phyloP scores from a whole-genome alignment of 495 filamentous ascomycete genomes.

The Xylaria acuta region DNA sequence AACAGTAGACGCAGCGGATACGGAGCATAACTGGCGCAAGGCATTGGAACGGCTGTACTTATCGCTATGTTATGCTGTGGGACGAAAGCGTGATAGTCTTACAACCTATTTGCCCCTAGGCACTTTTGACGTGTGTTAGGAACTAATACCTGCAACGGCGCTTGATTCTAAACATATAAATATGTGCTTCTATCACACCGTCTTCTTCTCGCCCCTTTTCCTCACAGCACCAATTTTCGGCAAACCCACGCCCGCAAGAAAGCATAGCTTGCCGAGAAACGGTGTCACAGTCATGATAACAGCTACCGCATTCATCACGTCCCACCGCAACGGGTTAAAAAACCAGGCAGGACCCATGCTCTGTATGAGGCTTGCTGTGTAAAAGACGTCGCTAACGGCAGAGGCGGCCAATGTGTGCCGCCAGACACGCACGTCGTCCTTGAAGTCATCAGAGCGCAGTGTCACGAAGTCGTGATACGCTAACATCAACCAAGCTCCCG shows the following conservation, averaged over 20 bases:
- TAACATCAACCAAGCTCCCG: conserved; percentile 46
- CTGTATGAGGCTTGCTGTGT: conserved; percentile 22
- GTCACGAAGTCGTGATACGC: conserved; percentile 58
- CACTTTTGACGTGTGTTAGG: not conserved
- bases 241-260: conserved; percentile 19
- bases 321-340: conserved; percentile 23
- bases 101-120: not conserved
- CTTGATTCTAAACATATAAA: not conserved
- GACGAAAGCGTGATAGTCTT: not conserved
- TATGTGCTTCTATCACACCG: not conserved
- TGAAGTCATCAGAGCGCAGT: conserved; percentile 13
- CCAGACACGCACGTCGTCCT: conserved; percentile 23
- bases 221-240: not conserved
- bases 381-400: conserved; percentile 25
- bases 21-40: conserved; percentile 23
- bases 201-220: conserved; percentile 5
- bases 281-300: conserved; percentile 12
- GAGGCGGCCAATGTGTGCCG: conserved; percentile 24
- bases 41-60: conserved; percentile 9
- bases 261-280: conserved; percentile 24
- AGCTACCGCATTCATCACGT: conserved; percentile 10
- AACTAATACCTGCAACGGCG: not conserved
- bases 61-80: not conserved
- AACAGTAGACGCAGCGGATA: conserved; percentile 12
- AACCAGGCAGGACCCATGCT: conserved; percentile 24